phyloP scores from a whole-genome alignment of 2,329 filamentous ascomycete species.

The Bretziella fagacearum region DNA sequence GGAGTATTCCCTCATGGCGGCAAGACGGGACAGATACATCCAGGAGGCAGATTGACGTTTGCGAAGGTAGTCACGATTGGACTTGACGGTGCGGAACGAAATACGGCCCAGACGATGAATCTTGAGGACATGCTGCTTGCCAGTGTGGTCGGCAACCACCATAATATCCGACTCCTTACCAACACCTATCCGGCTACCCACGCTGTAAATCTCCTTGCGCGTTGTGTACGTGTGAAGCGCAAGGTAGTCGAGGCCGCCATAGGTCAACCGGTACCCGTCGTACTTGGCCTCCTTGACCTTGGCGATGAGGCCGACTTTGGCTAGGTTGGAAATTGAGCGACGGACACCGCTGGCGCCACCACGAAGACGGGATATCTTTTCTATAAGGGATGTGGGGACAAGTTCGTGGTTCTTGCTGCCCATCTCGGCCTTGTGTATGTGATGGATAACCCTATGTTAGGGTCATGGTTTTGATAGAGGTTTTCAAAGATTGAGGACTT shows the following conservation, averaged over 20 bases:
- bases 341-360: constrained; percentile 66
- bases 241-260: constrained; percentile 95
- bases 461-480: not conserved
- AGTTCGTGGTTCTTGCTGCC: constrained; percentile 95
- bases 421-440: constrained; percentile 90
- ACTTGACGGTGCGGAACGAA: constrained; percentile 90
- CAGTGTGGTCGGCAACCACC: constrained; percentile 67
- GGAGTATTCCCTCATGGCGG: constrained; percentile 83
- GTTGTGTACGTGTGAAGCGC: constrained; percentile 79
- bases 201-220: constrained; percentile 66
- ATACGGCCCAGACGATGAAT: constrained; percentile 92
- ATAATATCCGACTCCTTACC: constrained; percentile 97
- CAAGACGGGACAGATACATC: constrained; percentile 94
- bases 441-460: constrained; percentile 17
- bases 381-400: constrained; percentile 78
- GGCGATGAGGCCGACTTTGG: constrained; percentile 81
- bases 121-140: constrained; percentile 70
- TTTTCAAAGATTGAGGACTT: constrained; percentile 23
- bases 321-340: constrained; percentile 73
- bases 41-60: constrained; percentile 67
- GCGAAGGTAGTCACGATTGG: constrained; percentile 86
- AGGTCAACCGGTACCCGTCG: constrained; percentile 91
- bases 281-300: constrained; percentile 92
- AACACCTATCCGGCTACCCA: constrained; percentile 86
- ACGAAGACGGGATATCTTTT: constrained; percentile 64